These are phyloP conservation scores for Crucihimalaya himalaica DNA, from an alignment of 345 rosid genomes.

Conservation along the genomic window DNA sequence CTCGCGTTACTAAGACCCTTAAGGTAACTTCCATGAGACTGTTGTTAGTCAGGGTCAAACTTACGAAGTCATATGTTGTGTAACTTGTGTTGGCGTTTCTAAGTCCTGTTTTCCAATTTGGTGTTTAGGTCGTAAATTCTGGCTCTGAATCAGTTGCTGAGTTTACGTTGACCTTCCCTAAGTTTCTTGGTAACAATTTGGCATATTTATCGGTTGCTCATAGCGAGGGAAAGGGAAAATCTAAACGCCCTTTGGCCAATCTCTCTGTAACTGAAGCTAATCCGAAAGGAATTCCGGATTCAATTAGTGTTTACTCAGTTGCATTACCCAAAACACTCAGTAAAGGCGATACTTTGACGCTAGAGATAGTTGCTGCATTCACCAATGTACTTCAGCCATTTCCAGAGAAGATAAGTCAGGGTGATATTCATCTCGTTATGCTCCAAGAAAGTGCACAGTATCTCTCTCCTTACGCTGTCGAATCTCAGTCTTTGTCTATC, in stretches of 20 bases:
- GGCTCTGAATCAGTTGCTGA: constrained; percentile 72
- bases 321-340: constrained; percentile 58
- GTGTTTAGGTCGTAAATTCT: constrained; percentile 61
- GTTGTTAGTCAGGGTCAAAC: constrained; percentile 7
- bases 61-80: neutral
- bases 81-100: constrained; percentile 1
- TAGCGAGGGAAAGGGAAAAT: constrained; percentile 73
- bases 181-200: constrained; percentile 64
- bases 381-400: constrained; percentile 65
- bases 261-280: constrained; percentile 52
- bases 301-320: constrained; percentile 59
- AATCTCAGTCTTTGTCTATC: constrained; percentile 68
- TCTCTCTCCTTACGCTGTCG: constrained; percentile 75
- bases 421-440: constrained; percentile 83
- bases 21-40: constrained; percentile 51
- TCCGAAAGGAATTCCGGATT: constrained; percentile 60
- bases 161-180: constrained; percentile 69
- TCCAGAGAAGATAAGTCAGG: constrained; percentile 88
- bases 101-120: constrained; percentile 16
- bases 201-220: constrained; percentile 60
- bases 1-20: constrained; percentile 63
- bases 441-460: constrained; percentile 75
- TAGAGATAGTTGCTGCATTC: constrained; percentile 65
- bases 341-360: constrained; percentile 61
- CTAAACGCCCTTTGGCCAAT: constrained; percentile 43